Base-by-base conservation (phyloP, 164 flowering plant species). In the Liriodendron chinense region DNA sequence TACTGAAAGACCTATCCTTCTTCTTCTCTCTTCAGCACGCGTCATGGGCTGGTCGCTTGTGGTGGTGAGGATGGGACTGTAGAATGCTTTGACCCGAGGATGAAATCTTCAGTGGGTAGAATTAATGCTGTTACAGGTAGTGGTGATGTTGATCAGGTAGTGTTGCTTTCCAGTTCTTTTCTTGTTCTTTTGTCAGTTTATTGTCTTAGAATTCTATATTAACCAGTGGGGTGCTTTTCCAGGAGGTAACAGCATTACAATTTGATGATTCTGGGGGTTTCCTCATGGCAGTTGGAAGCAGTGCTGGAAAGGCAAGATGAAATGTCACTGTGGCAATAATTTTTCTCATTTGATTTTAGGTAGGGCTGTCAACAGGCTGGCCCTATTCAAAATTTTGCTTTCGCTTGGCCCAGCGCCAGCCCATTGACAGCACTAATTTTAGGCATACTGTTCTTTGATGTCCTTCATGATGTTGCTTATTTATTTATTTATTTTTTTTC, bases 41-140 rank as follows among this genome's bases (percentile, higher is more conserved):
- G 88, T 77, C 99, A 96, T 84, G 99, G 98, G 21, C 79, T 94
- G 74, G 87, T 96, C 79, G 98, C 95, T 78, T 89, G 93, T 87
- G 98, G 99, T 50, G 98, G 98, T 65, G 97, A 94, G 47, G 98
- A 96, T 87, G 99, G 98, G 72, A 93, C 94, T 62, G 89, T 96
- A 2, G 98, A 96, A 84, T 96, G 99, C 86, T 96, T 96, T 84
- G 99, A 96, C 80, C 80, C 82, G 86, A 91, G 99, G 79, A 76
- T 74, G 12, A 92, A 83, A 83, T 89, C 94, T 79, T 88, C 99
- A 28, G 86, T 89, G 83, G 98, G 95, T 65, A 89, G 98, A 83
- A 83, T 96, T 53, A 77, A 91, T 86, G 89, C 92, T 77, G 89
- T 85, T 79, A 82, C 87, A 69, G 77, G 88, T 66, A 76, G 85